phyloP scores from a whole-genome alignment of 306 rosid genomes.

The Dalbergia cochinchinensis region DNA sequence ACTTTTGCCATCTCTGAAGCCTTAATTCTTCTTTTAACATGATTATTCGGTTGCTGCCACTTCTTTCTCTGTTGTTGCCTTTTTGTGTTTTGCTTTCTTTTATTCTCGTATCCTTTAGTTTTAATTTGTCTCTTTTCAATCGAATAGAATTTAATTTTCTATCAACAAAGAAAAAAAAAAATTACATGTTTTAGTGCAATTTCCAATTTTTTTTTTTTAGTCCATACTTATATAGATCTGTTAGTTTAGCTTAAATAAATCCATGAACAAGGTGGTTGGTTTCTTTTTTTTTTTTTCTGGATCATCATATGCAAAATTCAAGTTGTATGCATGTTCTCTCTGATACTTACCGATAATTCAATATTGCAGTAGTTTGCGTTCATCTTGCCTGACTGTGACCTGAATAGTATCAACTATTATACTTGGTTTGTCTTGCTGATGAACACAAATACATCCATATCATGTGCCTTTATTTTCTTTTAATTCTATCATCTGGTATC shows the following conservation, averaged over 20 bases:
- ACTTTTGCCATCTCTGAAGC: too few species aligned
- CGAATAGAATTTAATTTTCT: neutral
- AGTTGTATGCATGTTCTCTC: neutral
- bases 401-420: neutral
- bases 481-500: conserved; percentile 16
- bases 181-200: neutral
- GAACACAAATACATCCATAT: neutral
- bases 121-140: neutral
- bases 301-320: neutral
- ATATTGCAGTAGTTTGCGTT: conserved; percentile 5
- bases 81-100: conserved; percentile 5
- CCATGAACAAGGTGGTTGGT: conserved; percentile 4
- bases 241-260: neutral
- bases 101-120: neutral
- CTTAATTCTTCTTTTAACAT: neutral
- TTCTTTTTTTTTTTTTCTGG: neutral
- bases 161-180: neutral
- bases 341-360: neutral
- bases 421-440: conserved; percentile 35
- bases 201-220: neutral
- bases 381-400: conserved; percentile 24
- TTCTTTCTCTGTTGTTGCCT: neutral
- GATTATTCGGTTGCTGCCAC: conserved; percentile 10
- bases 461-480: neutral
- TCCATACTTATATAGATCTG: neutral